phyloP scores from a whole-genome alignment of 805 yeast species.

The Schizosaccharomyces octosporus region DNA sequence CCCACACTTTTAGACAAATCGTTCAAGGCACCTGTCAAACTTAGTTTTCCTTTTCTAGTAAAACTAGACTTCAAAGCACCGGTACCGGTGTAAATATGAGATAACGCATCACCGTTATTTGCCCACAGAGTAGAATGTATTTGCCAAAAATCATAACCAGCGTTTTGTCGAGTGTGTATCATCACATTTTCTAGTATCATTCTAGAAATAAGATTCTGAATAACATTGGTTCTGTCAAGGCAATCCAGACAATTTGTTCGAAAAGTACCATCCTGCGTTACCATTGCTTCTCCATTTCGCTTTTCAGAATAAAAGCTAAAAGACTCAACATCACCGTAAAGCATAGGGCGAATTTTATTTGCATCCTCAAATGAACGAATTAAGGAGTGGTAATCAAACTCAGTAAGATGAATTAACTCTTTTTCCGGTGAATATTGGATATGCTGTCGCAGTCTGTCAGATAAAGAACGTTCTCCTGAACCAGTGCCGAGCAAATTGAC shows the following conservation, averaged over 20 bases:
- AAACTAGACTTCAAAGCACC: constrained; percentile 88
- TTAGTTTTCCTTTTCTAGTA: constrained; percentile 88
- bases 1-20: constrained; percentile 92
- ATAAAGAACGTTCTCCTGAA: constrained; percentile 48
- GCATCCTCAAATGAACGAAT: constrained; percentile 1
- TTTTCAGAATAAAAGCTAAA: constrained; percentile 72
- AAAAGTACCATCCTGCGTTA: constrained; percentile 75
- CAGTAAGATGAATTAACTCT: constrained; percentile 33
- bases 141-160: constrained; percentile 28
- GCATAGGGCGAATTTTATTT: not conserved
- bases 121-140: constrained; percentile 88
- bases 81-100: constrained; percentile 91
- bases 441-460: constrained; percentile 40
- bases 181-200: constrained; percentile 29
- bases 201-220: constrained; percentile 49
- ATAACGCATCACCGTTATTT: constrained; percentile 88
- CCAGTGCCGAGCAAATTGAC: constrained; percentile 71
- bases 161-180: constrained; percentile 18
- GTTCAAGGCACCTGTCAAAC: constrained; percentile 84
- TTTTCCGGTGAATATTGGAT: constrained; percentile 14
- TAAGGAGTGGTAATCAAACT: constrained; percentile 67
- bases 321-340: constrained; percentile 8
- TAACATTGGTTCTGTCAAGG: constrained; percentile 75
- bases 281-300: constrained; percentile 23
- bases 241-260: constrained; percentile 89